Evolutionary conservation across 306 rosid species (phyloP), one percentile per base, ranked within the genome.

Genomic region (Glycyrrhiza uralensis): DNA sequence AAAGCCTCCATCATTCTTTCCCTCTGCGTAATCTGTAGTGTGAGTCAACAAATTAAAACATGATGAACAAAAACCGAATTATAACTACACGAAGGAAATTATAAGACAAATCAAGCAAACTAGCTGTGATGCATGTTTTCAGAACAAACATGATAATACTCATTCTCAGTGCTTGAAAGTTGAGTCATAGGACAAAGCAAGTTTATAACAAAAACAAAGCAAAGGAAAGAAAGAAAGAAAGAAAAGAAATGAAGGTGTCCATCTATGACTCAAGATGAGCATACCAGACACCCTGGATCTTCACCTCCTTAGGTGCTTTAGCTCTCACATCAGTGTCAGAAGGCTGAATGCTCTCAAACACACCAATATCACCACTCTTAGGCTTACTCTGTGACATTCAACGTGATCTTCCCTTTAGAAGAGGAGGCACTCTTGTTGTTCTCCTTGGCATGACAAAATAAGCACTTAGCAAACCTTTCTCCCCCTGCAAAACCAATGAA

Each of bases 321-420:
- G 98, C 97, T 14, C 98, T 97, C 92, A 93, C 80, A 70, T 93
- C 98, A 77, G 98, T 92, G 76, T 92, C 98, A 18, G 98, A 92
- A 0, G 98, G 98, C 86, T 90, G 98, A 72, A 88, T 0, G 59
- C 98, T 92, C 87, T 92, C 96, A 17, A 92, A 92, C 75, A 92
- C 98, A 22, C 98, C 98, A 23, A 93, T 93, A 11, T 93, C 98
- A 2, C 98, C 97, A 2, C 85, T 91, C 76, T 89, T 97, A 0
- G 97, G 98, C 89, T 91, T 93, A 62, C 12, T 89, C 85, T 89
- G 80, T 86, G 7, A 93, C 98, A 56, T 97, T 86, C 65, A 93
- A 65, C 1, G 96, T 89, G 72, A 93, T 93, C 56, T 91, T 89
- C 58, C 98, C 98, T 5, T 68, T 91, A 1, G 96, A 93, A 1